These are phyloP conservation scores for Emmonsiellopsis sp. DNA, from an alignment of 2,329 filamentous ascomycete species.

Conservation along the genomic window DNA sequence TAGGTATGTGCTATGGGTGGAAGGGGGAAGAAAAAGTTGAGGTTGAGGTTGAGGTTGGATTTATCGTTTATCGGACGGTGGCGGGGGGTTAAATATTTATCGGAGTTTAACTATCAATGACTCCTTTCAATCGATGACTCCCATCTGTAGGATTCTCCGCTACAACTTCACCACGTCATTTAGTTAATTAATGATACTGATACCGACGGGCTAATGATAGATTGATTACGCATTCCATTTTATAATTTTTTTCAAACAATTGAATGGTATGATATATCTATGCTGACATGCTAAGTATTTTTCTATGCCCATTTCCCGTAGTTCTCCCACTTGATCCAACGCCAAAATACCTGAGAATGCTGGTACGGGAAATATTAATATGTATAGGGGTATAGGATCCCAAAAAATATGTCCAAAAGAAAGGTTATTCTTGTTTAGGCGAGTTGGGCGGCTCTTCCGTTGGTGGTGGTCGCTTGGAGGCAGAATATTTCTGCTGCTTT, in stretches of 20 bases:
- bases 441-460: neutral
- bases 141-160: too few species aligned
- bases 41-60: conserved; percentile 8
- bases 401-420: neutral
- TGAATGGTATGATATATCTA: neutral
- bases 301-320: neutral
- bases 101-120: too few species aligned
- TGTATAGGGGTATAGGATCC: neutral
- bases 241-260: neutral
- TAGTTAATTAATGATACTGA: too few species aligned
- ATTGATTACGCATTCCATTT: neutral
- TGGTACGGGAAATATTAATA: neutral
- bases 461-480: conserved; percentile 17
- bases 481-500: conserved; percentile 59
- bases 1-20: conserved; percentile 6
- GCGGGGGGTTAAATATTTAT: neutral
- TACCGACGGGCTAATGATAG: neutral
- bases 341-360: neutral
- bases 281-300: neutral
- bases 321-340: neutral
- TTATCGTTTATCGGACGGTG: neutral
- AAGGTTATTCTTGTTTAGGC: conserved; percentile 5
- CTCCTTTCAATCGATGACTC: too few species aligned
- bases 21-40: conserved; percentile 5
- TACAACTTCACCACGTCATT: too few species aligned